Percentiles rank a stretch among this genome's conserved stretches.
phyloP scores from a whole-genome alignment of 352 stramenopile species.

The Plasmopara halstedii region DNA sequence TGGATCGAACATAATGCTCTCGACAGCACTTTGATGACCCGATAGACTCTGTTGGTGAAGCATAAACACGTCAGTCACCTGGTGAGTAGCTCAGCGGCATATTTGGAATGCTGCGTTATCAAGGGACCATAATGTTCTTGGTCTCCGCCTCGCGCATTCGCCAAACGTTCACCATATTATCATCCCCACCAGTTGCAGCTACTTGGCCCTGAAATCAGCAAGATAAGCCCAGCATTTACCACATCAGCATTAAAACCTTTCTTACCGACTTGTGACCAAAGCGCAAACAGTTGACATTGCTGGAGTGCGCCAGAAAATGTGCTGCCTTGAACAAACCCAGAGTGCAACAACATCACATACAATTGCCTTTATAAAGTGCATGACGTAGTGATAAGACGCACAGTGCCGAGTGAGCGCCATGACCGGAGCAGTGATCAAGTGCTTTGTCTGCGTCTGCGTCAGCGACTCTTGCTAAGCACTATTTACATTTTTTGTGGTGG shows the following conservation, averaged over 20 bases:
- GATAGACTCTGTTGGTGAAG: constrained; percentile 45
- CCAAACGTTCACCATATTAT: constrained; percentile 81
- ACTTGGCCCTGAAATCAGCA: constrained; percentile 55
- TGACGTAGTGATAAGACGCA: constrained; percentile 12
- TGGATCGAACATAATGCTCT: constrained; percentile 78
- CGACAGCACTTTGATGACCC: constrained; percentile 64
- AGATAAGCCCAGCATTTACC: neutral
- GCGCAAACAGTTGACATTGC: constrained; percentile 74
- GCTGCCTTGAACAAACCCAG: constrained; percentile 22
- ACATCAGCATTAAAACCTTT: neutral
- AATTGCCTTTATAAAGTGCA: neutral
- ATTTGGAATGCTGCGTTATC: neutral
- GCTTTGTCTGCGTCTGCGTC: neutral
- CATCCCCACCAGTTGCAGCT: constrained; percentile 62
- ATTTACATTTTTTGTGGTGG: neutral
- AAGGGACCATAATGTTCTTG: constrained; percentile 78
- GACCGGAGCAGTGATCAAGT: neutral
- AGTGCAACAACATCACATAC: neutral
- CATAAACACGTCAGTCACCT: neutral
- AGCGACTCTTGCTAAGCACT: constrained; percentile 8
- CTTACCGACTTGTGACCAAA: constrained; percentile 78
- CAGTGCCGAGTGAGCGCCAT: constrained; percentile 55
- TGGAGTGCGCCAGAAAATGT: constrained; percentile 74
- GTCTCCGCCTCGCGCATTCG: constrained; percentile 80
- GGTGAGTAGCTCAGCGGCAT: neutral